Base-by-base conservation (phyloP, 257 asterid genomes). In the Salvia rosmarinus region DNA sequence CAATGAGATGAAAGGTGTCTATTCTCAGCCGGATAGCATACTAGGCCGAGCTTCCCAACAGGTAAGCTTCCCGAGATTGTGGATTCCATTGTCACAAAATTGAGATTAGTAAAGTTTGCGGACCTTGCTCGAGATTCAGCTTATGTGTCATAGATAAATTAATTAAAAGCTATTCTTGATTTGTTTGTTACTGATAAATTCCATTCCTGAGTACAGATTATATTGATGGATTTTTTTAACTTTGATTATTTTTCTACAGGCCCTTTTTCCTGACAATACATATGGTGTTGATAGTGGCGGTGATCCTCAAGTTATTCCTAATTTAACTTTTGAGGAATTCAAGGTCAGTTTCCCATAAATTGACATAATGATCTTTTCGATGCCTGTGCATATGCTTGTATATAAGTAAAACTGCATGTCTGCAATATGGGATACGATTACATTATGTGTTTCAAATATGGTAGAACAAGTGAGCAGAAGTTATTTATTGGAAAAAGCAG, bases 1-100 rank as follows among this genome's bases (percentile, higher is more conserved):
- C 85, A 95, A 95, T 83, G 99, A 95, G 87, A 95, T 95, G 99
- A 95, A 95, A 86, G 99, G 99, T 78, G 99, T 95, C 72, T 95
- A 95, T 78, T 95, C 99, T 65, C 99, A 95, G 87, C 99, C 99
- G n/a, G 99, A 95, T 78, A 91, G 89, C 85, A 88, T 95, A 80
- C 80, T 95, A 40, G 95, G 96, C 64, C 88, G 99, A 73, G 83
- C 95, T 68, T 83, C 96, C 75, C 99, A 91, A 78, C 96, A 88
- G 96, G 99, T 84, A 69, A 52, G 80, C 81, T 73, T 67, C 68
- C 12, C 35, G 2, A 63, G 50, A 39, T 21, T n/a, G 11, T 20
- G 35, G 52, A n/a, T 63, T 40, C 12, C 11, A 25, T 56, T 28
- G 16, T 23, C 39, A 10, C 5, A 23, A 40, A 51, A 16, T 67